Evolutionary conservation across 176 grass and related monocot species (phyloP).

Genomic region (Aegilops bicornis): DNA sequence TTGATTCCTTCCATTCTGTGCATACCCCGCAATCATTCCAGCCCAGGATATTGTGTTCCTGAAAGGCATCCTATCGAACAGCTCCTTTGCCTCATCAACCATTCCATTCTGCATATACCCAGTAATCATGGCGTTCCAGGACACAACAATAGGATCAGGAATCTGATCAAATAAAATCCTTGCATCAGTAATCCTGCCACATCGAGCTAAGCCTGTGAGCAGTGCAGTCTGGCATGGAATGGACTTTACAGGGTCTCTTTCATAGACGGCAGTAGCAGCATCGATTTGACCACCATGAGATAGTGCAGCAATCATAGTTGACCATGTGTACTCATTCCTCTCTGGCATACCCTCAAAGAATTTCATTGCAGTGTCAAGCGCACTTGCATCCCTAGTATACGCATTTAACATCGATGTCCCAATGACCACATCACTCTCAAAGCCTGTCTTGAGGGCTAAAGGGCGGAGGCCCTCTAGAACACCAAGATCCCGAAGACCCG

Average conservation of each 20-base stretch:
- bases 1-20: slow-evolving; percentile 62
- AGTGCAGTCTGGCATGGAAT: slow-evolving; percentile 52
- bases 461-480: slow-evolving; percentile 47
- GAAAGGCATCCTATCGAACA: slow-evolving; percentile 67
- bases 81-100: slow-evolving; percentile 59
- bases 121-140: slow-evolving; percentile 76
- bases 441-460: slow-evolving; percentile 52
- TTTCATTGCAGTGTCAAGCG: slow-evolving; percentile 43
- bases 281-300: slow-evolving; percentile 48
- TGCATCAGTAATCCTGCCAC: slow-evolving; percentile 52
- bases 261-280: slow-evolving; percentile 44
- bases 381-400: slow-evolving; percentile 42
- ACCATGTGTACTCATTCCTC: slow-evolving; percentile 75
- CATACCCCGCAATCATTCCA: slow-evolving; percentile 65
- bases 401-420: slow-evolving; percentile 57
- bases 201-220: slow-evolving; percentile 65
- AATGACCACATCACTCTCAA: slow-evolving; percentile 57
- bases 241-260: slow-evolving; percentile 59
- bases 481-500: slow-evolving; percentile 22
- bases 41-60: slow-evolving; percentile 60
- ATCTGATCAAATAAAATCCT: slow-evolving; percentile 70
- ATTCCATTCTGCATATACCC: slow-evolving; percentile 63
- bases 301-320: slow-evolving; percentile 57
- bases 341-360: slow-evolving; percentile 57
- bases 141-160: slow-evolving; percentile 52